Evolutionary conservation across 73 alveolate species (phyloP).

Genomic region (Paramecium biaurelia): DNA sequence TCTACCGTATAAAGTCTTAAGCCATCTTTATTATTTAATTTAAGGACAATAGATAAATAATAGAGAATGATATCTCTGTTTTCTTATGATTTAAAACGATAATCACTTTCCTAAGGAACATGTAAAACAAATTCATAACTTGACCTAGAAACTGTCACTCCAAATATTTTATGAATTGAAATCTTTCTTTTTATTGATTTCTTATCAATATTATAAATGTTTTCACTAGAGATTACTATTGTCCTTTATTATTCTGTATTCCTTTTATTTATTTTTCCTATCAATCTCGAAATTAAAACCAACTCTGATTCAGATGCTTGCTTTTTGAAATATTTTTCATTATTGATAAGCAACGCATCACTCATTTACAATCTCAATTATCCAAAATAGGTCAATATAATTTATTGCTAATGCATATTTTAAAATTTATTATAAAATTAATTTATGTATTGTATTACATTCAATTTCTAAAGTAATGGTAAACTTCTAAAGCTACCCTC

Average conservation of each 20-base stretch:
- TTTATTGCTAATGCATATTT: slow-evolving; percentile 5
- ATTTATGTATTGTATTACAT: too few species aligned
- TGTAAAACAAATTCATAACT: slow-evolving; percentile 32
- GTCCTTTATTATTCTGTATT: slow-evolving; percentile 30
- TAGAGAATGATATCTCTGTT: background rate
- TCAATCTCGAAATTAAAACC: background rate
- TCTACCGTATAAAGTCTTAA: background rate
- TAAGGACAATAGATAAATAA: background rate
- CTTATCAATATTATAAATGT: background rate
- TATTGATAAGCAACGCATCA: background rate
- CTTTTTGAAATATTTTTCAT: background rate
- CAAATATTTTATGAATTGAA: background rate
- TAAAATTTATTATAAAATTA: background rate
- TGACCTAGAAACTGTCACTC: background rate
- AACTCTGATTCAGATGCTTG: background rate
- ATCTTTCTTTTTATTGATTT: slow-evolving; percentile 3
- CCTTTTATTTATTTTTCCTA: slow-evolving; percentile 15
- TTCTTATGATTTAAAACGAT: background rate
- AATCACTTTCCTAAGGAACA: slow-evolving; percentile 39
- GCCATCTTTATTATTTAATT: slow-evolving; percentile 16
- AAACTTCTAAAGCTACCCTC: background rate
- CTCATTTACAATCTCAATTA: background rate
- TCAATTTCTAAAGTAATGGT: background rate
- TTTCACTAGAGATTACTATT: background rate
- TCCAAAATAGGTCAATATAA: background rate